These are phyloP conservation scores for Crithidia thermophila DNA, from an alignment of 208 protist genomes.

Conservation along the genomic window DNA sequence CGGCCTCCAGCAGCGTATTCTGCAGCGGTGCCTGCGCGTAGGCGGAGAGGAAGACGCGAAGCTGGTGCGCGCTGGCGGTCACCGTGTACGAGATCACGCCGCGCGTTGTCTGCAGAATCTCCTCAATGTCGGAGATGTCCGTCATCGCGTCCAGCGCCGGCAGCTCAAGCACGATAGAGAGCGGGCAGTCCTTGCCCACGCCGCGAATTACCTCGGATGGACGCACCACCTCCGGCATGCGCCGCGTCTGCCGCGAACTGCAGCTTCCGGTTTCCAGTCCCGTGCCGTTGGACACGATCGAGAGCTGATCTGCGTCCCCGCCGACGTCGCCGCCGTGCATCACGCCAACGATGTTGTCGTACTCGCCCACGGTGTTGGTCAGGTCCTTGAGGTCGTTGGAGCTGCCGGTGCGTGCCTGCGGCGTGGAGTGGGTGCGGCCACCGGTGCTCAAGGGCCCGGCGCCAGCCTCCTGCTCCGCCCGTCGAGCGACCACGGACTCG, in stretches of 20 bases:
- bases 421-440: background rate
- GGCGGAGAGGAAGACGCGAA: conserved; percentile 67
- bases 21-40: conserved; percentile 43
- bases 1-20: conserved; percentile 44
- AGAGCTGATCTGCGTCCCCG: conserved; percentile 21
- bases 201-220: conserved; percentile 22
- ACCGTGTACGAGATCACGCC: conserved; percentile 89
- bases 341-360: conserved; percentile 15
- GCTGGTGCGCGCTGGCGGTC: conserved; percentile 51
- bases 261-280: conserved; percentile 22
- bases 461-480: conserved; percentile 27
- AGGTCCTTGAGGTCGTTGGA: conserved; percentile 20
- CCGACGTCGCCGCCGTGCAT: conserved; percentile 5
- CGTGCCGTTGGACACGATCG: conserved; percentile 27
- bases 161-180: conserved; percentile 74
- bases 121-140: conserved; percentile 67
- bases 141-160: conserved; percentile 64
- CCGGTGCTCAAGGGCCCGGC: background rate
- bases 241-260: conserved; percentile 19
- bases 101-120: conserved; percentile 76
- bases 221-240: conserved; percentile 8
- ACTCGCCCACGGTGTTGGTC: conserved; percentile 14
- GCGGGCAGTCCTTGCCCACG: conserved; percentile 42
- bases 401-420: conserved; percentile 18
- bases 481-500: conserved; percentile 25